These are phyloP conservation scores for Quercus engelmannii DNA, from an alignment of 306 rosid genomes.

Conservation along the genomic window DNA sequence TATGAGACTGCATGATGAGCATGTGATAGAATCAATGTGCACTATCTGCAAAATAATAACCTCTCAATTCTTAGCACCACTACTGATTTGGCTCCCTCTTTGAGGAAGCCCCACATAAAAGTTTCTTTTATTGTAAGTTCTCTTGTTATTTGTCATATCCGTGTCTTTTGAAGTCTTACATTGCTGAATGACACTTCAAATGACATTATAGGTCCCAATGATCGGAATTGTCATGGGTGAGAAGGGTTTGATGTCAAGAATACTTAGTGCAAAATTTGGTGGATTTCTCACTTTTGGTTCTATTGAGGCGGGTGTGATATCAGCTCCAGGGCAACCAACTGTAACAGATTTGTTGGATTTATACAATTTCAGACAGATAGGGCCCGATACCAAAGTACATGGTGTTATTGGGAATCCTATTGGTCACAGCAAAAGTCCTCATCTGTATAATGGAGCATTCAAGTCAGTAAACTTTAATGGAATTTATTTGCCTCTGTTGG, in stretches of 20 bases:
- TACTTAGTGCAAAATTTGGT: constrained; percentile 64
- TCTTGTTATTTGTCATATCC: neutral
- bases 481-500: constrained; percentile 61
- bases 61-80: neutral
- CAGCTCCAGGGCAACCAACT: constrained; percentile 68
- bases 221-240: constrained; percentile 73
- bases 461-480: constrained; percentile 55
- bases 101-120: neutral
- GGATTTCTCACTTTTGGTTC: constrained; percentile 65
- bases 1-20: neutral
- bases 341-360: constrained; percentile 51
- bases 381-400: constrained; percentile 56
- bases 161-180: neutral
- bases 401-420: constrained; percentile 75
- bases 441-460: constrained; percentile 62
- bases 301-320: constrained; percentile 38
- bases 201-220: constrained; percentile 49
- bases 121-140: neutral
- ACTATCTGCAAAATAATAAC: neutral
- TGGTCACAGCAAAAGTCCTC: constrained; percentile 60
- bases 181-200: constrained; percentile 1
- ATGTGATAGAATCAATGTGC: neutral
- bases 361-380: constrained; percentile 62
- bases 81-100: neutral
- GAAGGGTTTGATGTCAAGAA: constrained; percentile 56